Evolutionary conservation across 768 basidiomycete genomes (phyloP), one percentile per base, ranked within the genome.

Genomic region (Gloeostereum incarnatum): DNA sequence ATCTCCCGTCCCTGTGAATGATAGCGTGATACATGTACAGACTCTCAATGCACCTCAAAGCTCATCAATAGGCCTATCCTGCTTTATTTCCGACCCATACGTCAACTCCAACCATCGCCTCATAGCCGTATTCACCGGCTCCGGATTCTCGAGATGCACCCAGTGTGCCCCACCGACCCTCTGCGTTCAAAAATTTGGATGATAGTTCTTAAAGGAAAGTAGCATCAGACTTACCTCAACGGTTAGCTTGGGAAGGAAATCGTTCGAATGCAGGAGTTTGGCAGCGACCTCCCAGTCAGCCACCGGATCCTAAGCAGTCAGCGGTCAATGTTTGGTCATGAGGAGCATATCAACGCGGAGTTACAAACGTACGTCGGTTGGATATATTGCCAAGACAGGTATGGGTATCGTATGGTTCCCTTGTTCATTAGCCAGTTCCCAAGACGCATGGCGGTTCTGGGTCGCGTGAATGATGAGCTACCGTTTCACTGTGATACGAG

Each of bases 61-160:
- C n/a, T n/a, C n/a, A n/a, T n/a, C n/a, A n/a, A n/a, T n/a, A n/a
- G n/a, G n/a, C n/a, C n/a, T n/a, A n/a, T n/a, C n/a, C n/a, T n/a
- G n/a, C n/a, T n/a, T n/a, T n/a, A n/a, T n/a, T n/a, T n/a, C n/a
- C n/a, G n/a, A n/a, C n/a, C n/a, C n/a, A n/a, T n/a, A n/a, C n/a
- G n/a, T n/a, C n/a, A n/a, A n/a, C 5, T 49, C 44, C 31, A 85
- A 59, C 79, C 81, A 84, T 24, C 62, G 51, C 13, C 63, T 60
- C 38, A 79, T 57, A 32, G 70, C 55, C 0, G 40, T 33, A 45
- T 84, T 85, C 51, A 78, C 70, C 30, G 57, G 55, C 1, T 55
- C 39, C 0, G 80, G 73, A 42, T 66, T 53, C 51, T 85, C 82
- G 14, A 84, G 57, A 25, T 83, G 82, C 6, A 69, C 61, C 81